Evolutionary conservation across 495 filamentous ascomycete species (phyloP), one percentile per base, ranked within the genome.

Genomic region (Rusavskia elegans): DNA sequence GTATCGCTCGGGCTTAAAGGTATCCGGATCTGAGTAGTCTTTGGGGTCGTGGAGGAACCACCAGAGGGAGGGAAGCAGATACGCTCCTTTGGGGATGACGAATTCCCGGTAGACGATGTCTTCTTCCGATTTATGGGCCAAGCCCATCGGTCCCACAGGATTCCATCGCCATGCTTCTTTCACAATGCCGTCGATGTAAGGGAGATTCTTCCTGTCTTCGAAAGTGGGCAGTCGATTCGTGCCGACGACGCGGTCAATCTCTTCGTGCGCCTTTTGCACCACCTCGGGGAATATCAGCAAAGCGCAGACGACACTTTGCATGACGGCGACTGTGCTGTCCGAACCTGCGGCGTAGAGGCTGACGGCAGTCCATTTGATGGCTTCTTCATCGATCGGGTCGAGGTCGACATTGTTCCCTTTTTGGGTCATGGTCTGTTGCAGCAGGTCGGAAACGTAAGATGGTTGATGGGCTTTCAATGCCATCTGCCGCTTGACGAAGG

Each of bases 341-440:
- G 75, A 73, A 5, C 79, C 80, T 10, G 73, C 80, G 23, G 73
- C 68, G 35, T 80, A 74, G 0, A 83, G 56, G 0, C 70, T 69
- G n/a, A 66, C 71, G 5, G 77, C 70, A 17, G 69, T 59, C 69
- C 68, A 72, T 52, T 72, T 75, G 35, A 68, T 63, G 8, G 58
- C 55, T 32, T 69, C 61, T 16, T 63, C 61, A 25, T 70, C 60
- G 7, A 2, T n/a, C 13, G 19, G 20, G 0, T 36, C 48, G 1
- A 37, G 36, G 25, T 1, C 20, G 7, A n/a, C 2, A 16, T 10
- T 20, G 29, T 9, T 3, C 16, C 32, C 11, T 37, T 23, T 0
- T 21, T 20, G 0, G 6, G 61, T 56, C 0, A 52, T 53, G 5
- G 59, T 57, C 1, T 57, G 50, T 0, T 62, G 48, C 23, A 25